Conservation (phyloP, 257 asterid species). For the Vinca minor region DNA sequence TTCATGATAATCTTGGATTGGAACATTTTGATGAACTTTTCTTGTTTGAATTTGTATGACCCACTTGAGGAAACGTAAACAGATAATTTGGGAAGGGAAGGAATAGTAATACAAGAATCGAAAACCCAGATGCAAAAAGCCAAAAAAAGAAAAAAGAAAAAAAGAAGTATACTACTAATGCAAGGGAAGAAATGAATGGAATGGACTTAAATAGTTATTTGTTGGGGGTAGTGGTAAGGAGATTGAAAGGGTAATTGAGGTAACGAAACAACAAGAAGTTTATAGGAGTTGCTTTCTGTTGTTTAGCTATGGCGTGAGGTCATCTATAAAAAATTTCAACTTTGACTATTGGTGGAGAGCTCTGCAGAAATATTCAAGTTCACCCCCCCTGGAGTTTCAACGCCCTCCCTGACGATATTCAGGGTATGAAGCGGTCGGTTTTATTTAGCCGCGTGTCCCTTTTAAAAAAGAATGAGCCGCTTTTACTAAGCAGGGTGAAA, state of each 20-base stretch:
- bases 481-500: no score
- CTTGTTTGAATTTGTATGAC: conserved; percentile 22
- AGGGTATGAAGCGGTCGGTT: no score
- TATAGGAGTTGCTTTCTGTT: not conserved
- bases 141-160: no score
- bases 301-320: not conserved
- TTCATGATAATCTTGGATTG: conserved; percentile 41
- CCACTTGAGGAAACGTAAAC: conserved; percentile 23
- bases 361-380: not conserved
- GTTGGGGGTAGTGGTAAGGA: not conserved
- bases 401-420: no score
- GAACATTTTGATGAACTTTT: conserved; percentile 40
- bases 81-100: conserved; percentile 19
- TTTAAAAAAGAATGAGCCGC: no score
- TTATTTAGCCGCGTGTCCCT: no score
- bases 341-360: not conserved
- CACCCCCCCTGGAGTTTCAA: not conserved
- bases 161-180: not conserved
- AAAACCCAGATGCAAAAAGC: conserved; percentile 12
- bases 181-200: not conserved
- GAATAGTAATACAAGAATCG: no score
- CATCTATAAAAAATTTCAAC: not conserved
- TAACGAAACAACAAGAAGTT: not conserved
- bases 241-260: conserved; percentile 3
- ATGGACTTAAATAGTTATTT: not conserved